A percentile compares a stretch with the other conserved stretches of the same genome.
phyloP scores from a whole-genome alignment of 2,329 filamentous ascomycete genomes.

The Colletotrichum camelliae region DNA sequence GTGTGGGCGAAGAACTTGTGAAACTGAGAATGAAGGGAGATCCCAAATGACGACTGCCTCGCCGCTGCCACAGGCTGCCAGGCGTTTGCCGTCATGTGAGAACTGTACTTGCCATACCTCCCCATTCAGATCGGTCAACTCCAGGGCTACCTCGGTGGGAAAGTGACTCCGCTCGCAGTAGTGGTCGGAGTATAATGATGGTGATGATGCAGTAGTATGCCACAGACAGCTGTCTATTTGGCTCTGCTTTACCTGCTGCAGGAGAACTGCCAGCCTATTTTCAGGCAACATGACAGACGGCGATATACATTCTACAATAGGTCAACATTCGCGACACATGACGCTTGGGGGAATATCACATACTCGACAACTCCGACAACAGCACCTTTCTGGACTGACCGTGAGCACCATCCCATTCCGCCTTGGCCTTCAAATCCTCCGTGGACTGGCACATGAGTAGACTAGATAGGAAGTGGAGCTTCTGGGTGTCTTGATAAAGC shows the following conservation, averaged over 20 bases:
- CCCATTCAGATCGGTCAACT: slow-evolving; percentile 75
- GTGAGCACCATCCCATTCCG: slow-evolving; percentile 83
- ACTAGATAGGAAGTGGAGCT: slow-evolving; percentile 84
- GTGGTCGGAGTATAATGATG: slow-evolving; percentile 90
- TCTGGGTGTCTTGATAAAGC: slow-evolving; percentile 76
- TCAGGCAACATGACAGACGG: slow-evolving; percentile 97
- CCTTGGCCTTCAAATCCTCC: slow-evolving; percentile 77
- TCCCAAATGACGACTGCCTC: slow-evolving; percentile 83
- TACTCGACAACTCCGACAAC: slow-evolving; percentile 84
- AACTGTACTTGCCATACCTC: slow-evolving; percentile 95
- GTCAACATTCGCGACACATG: slow-evolving; percentile 23
- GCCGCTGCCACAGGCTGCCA: slow-evolving; percentile 84
- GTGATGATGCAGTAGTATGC: slow-evolving; percentile 80
- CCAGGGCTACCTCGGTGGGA: slow-evolving; percentile 72
- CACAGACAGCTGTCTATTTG: slow-evolving; percentile 87
- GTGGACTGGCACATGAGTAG: slow-evolving; percentile 86
- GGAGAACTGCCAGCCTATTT: slow-evolving; percentile 79
- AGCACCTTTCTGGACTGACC: slow-evolving; percentile 77
- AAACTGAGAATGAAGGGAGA: slow-evolving; percentile 69
- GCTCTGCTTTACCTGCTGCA: slow-evolving; percentile 82
- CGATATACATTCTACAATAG: slow-evolving; percentile 77
- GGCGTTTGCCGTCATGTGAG: slow-evolving; percentile 81
- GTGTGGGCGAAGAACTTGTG: slow-evolving; percentile 70
- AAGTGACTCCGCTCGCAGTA: slow-evolving; percentile 81
- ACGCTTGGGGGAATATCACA: slow-evolving; percentile 32